A percentile compares a stretch with the other conserved stretches of the same genome.
phyloP scores from a whole-genome alignment of 164 flowering plant species.

The Umbellularia californica region DNA sequence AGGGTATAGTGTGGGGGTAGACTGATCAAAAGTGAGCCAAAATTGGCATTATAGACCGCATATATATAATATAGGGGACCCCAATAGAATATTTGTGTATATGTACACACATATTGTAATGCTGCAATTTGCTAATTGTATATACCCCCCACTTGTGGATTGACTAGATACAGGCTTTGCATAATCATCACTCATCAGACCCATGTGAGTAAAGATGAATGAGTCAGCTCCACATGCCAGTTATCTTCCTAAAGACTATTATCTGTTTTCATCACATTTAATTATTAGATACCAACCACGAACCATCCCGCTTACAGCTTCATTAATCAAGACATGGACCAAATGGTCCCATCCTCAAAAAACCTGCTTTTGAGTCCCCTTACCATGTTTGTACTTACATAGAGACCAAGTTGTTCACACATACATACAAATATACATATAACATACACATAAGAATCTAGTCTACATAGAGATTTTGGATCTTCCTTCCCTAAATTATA shows the following conservation, averaged over 20 bases:
- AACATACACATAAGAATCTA: too few species aligned
- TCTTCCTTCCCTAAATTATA: not conserved
- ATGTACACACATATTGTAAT: too few species aligned
- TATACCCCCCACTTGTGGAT: not conserved
- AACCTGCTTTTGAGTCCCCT: not conserved
- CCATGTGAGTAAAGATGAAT: not conserved
- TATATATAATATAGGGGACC: too few species aligned
- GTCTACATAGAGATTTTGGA: too few species aligned
- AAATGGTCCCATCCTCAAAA: not conserved
- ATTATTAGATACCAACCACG: not conserved
- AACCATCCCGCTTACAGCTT: not conserved
- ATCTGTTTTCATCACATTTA: too few species aligned
- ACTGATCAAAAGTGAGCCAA: too few species aligned
- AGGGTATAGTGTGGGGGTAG: fast-evolving
- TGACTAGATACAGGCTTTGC: not conserved
- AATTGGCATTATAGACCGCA: too few species aligned
- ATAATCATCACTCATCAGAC: not conserved
- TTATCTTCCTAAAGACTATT: not conserved
- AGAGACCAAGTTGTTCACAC: not conserved
- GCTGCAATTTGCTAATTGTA: not conserved
- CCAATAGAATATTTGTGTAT: too few species aligned
- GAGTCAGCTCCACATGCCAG: not conserved
- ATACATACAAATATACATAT: too few species aligned
- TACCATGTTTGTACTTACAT: not conserved
- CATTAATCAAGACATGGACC: not conserved